These are phyloP conservation scores for Tinospora cordifolia DNA, from an alignment of 164 flowering plant species.

Conservation along the genomic window DNA sequence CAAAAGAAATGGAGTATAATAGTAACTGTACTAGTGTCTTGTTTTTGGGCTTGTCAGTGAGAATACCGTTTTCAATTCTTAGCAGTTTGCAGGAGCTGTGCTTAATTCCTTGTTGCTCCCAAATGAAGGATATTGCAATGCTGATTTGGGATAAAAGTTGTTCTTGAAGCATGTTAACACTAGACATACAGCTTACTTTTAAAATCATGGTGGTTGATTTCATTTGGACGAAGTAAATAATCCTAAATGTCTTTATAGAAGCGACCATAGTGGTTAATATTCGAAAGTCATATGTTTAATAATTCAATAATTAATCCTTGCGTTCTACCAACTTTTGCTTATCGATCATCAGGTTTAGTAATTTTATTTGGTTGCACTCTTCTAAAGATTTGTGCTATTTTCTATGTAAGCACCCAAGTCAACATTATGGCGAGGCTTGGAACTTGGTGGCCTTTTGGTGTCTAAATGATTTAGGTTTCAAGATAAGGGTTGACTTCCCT, in stretches of 20 bases:
- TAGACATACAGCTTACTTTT: too few relatives aligned
- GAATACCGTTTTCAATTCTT: too few relatives aligned
- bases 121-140: too few relatives aligned
- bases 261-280: neutral
- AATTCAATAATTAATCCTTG: neutral
- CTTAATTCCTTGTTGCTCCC: too few relatives aligned
- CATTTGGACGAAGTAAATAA: too few relatives aligned
- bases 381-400: neutral
- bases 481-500: neutral
- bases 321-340: neutral
- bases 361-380: neutral
- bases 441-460: neutral
- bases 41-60: too few relatives aligned
- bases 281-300: neutral
- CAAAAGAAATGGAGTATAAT: too few relatives aligned
- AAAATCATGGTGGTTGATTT: too few relatives aligned
- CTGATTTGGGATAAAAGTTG: too few relatives aligned
- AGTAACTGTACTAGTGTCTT: too few relatives aligned
- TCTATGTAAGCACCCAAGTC: neutral
- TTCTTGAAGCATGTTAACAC: too few relatives aligned
- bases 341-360: neutral
- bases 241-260: neutral
- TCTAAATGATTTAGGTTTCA: neutral
- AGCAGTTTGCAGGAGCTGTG: too few relatives aligned
- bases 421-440: neutral